Base-by-base conservation (phyloP, 139 green algal genomes). In the Bryopsis sp. region DNA sequence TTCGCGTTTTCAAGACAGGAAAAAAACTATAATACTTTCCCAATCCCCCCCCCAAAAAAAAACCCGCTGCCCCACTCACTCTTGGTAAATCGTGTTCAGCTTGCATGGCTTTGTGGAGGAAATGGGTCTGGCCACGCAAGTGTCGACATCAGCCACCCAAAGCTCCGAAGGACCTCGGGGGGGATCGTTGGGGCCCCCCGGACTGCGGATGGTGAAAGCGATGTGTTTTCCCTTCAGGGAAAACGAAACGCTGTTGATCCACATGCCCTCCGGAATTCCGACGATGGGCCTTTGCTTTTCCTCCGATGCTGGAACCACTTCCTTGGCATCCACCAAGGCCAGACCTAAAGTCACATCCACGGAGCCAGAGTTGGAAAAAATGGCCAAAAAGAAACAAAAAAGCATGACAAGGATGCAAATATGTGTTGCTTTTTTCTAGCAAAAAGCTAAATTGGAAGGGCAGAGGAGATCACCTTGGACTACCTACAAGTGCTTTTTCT, bases 111-210 rank as follows among this genome's bases (percentile, higher is more conserved):
- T 46, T 15, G 54, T 43, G 24, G 34, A 39, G 19, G 89, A 58
- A 32, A 94, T 65, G 39, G 73, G 58, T 29, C 81, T 73, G 0
- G 90, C 84, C 68, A 77, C 36, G 46, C 82, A 73, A 0, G 81
- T 89, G 3, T 72, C 70, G 2, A 83, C 71, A 68, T 97, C 87
- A 0, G 89, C 93, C 11, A 96, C 77, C 89, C 89, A 97, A 31
- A 98, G 81, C 75, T 89, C 63, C 75, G 95, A 78, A 5, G 90
- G 86, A 22, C 61, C 35, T 0, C 88, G 75, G 0, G 88, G 79
- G 0, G 82, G 72, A 57, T 88, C 85, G 11, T 36, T 43, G 1
- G 82, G 76, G 11, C 76, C 79, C 19, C 82, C 83, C 34, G 80
- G 61, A 61, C 79, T 90, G 39, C 89, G 72, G 19, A 91, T 60